Conservation (phyloP, 495 filamentous ascomycete species). For the Hypoxylon fuscum region DNA sequence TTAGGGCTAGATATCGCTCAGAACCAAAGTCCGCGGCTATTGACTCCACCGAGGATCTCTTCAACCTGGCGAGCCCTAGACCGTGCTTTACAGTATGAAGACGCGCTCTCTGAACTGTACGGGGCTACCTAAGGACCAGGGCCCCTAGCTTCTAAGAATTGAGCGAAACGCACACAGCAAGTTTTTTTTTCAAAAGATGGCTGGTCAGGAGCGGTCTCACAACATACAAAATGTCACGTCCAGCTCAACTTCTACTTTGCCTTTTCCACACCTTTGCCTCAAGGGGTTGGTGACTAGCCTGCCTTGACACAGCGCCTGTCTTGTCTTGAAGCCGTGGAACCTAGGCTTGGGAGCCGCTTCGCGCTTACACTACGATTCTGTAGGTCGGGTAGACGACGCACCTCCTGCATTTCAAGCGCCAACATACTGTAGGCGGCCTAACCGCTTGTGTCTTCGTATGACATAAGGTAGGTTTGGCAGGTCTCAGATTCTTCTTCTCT, state of each 20-base stretch:
- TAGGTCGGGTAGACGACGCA: slow-evolving; percentile 26
- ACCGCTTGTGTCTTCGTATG: slow-evolving; percentile 2
- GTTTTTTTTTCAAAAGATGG: neutral
- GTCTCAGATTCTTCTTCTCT: slow-evolving; percentile 1
- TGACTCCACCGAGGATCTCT: slow-evolving; percentile 24
- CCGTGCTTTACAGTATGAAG: slow-evolving; percentile 25
- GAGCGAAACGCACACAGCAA: slow-evolving; percentile 1
- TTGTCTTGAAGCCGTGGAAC: slow-evolving; percentile 24
- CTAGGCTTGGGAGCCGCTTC: slow-evolving; percentile 30
- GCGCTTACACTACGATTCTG: slow-evolving; percentile 24
- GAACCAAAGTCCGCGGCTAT: neutral
- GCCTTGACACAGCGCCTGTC: slow-evolving; percentile 35
- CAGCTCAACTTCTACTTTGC: slow-evolving; percentile 3
- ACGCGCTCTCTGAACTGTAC: slow-evolving; percentile 6
- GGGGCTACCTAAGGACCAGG: slow-evolving; percentile 10
- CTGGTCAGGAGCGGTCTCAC: slow-evolving; percentile 4
- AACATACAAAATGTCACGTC: slow-evolving; percentile 19
- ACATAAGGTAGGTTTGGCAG: slow-evolving; percentile 11
- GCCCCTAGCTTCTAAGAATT: slow-evolving; percentile 6
- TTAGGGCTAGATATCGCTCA: neutral
- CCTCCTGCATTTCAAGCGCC: slow-evolving; percentile 25
- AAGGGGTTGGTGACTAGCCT: neutral
- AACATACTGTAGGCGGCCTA: slow-evolving; percentile 6
- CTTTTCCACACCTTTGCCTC: slow-evolving; percentile 2
- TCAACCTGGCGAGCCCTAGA: too few species aligned